Conservation (phyloP, 352 stramenopile genomes). For the Pythium sukuiense region DNA sequence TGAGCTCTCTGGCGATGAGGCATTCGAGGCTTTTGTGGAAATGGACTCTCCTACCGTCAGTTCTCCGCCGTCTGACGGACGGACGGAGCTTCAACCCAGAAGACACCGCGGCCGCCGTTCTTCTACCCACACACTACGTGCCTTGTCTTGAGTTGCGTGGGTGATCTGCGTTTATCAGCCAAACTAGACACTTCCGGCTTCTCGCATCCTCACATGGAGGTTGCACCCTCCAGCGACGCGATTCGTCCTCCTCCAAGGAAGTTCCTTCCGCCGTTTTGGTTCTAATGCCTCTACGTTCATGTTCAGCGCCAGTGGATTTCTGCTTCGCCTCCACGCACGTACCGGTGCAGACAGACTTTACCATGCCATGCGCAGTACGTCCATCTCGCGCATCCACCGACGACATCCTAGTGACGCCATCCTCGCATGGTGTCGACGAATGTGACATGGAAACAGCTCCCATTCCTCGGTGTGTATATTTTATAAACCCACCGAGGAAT, state of each 20-base stretch:
- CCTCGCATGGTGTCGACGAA: background rate
- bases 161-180: background rate
- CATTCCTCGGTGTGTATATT: no score
- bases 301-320: background rate
- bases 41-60: background rate
- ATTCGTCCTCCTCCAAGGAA: background rate
- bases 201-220: background rate
- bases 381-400: background rate
- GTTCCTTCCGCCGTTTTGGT: background rate
- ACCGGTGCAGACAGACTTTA: background rate
- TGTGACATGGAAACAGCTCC: no score
- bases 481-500: no score
- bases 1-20: conserved; percentile 5
- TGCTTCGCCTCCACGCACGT: background rate
- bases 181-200: conserved; percentile 1
- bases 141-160: no score
- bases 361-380: background rate
- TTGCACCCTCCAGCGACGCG: background rate
- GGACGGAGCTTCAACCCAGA: background rate
- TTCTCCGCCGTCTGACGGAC: background rate
- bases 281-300: background rate
- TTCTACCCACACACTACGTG: background rate
- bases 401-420: background rate
- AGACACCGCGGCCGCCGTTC: background rate
- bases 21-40: conserved; percentile 2